These are phyloP conservation scores for Arthrobotrys musiformis DNA, from an alignment of 2,329 filamentous ascomycete genomes.

Conservation along the genomic window DNA sequence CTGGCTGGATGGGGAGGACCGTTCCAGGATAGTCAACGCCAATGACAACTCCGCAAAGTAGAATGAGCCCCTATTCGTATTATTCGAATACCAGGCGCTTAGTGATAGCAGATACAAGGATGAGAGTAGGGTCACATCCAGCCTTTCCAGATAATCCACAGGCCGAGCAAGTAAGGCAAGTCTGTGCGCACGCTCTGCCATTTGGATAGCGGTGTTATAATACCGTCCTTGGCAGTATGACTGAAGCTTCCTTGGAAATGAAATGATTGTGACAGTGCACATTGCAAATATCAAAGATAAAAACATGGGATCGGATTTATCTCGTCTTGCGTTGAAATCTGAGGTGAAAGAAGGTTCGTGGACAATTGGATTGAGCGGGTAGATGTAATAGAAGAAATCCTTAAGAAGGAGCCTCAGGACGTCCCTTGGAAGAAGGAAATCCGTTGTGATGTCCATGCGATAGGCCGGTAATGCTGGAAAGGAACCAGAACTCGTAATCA, in stretches of 20 bases:
- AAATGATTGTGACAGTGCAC: conserved; percentile 53
- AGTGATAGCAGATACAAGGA: conserved; percentile 52
- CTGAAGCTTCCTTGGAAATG: conserved; percentile 53
- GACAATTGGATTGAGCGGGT: conserved; percentile 51
- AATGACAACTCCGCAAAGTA: conserved; percentile 51
- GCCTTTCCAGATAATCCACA: conserved; percentile 50
- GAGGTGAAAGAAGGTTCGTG: conserved; percentile 51
- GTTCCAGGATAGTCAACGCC: conserved; percentile 49
- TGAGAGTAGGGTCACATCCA: conserved; percentile 45
- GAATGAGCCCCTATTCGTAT: conserved; percentile 39
- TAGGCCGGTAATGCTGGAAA: conserved; percentile 51
- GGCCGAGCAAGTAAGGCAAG: conserved; percentile 47
- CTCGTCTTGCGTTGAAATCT: conserved; percentile 39
- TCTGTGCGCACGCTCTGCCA: conserved; percentile 46
- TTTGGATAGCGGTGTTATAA: conserved; percentile 55
- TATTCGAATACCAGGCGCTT: conserved; percentile 53
- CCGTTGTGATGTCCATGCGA: conserved; percentile 53
- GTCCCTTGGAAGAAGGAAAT: conserved; percentile 41
- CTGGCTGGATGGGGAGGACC: conserved; percentile 48
- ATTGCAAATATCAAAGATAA: conserved; percentile 54
- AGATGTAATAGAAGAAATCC: conserved; percentile 55
- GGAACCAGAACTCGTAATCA: conserved; percentile 46
- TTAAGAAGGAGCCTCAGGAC: conserved; percentile 42
- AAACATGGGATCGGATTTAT: conserved; percentile 53
- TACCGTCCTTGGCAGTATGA: conserved; percentile 52